phyloP scores from a whole-genome alignment of 805 yeast genomes.

The Metschnikowia orientalis region DNA sequence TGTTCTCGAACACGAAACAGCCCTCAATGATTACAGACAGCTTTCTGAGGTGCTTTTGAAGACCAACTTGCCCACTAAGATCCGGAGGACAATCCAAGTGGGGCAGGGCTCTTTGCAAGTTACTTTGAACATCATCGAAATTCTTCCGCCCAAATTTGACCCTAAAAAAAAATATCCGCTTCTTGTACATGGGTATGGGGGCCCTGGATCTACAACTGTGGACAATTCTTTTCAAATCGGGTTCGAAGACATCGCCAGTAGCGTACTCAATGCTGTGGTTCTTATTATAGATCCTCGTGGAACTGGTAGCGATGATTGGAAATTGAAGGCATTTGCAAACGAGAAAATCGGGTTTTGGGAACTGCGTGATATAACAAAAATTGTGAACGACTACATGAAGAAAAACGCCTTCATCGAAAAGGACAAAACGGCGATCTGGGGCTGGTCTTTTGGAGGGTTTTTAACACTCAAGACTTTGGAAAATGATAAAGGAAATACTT shows the following conservation, averaged over 20 bases:
- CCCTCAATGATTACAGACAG: slow-evolving; percentile 18
- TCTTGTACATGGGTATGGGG: slow-evolving; percentile 69
- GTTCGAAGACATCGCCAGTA: slow-evolving; percentile 56
- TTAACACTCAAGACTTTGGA: slow-evolving; percentile 71
- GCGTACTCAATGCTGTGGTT: slow-evolving; percentile 56
- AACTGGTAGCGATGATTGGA: slow-evolving; percentile 78
- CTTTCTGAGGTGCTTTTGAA: slow-evolving; percentile 20
- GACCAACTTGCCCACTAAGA: slow-evolving; percentile 49
- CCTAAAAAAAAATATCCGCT: slow-evolving; percentile 50
- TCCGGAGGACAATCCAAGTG: slow-evolving; percentile 29
- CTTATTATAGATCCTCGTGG: slow-evolving; percentile 77
- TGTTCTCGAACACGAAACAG: slow-evolving; percentile 10
- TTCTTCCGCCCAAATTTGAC: slow-evolving; percentile 55
- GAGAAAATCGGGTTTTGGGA: slow-evolving; percentile 69
- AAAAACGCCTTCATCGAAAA: slow-evolving; percentile 46
- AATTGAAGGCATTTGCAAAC: slow-evolving; percentile 51
- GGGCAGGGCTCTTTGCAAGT: slow-evolving; percentile 32
- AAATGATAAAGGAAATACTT: slow-evolving; percentile 54
- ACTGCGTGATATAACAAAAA: slow-evolving; percentile 59
- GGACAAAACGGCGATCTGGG: slow-evolving; percentile 68
- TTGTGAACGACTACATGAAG: slow-evolving; percentile 47
- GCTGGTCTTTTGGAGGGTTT: slow-evolving; percentile 87
- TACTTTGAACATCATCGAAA: slow-evolving; percentile 52
- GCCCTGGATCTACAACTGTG: slow-evolving; percentile 71
- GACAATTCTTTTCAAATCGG: slow-evolving; percentile 44